phyloP scores from a whole-genome alignment of 768 basidiomycete genomes.

The Macrolepiota fuliginosa region DNA sequence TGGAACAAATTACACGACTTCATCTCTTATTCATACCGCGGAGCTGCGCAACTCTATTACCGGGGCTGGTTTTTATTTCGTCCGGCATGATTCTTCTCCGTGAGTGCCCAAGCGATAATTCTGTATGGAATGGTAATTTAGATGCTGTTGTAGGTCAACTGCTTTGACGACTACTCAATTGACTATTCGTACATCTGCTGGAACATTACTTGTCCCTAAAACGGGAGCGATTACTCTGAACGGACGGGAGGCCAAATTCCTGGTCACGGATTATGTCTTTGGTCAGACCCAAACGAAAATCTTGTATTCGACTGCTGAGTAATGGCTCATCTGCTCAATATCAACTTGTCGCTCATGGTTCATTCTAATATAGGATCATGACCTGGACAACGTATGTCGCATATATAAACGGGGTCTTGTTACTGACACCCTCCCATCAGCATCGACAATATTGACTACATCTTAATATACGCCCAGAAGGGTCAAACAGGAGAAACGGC shows the following conservation, averaged over 20 bases:
- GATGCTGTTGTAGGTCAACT: conserved; percentile 32
- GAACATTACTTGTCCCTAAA: conserved; percentile 35
- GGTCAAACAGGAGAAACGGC: conserved; percentile 53
- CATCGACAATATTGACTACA: conserved; percentile 58
- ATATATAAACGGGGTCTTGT: neutral
- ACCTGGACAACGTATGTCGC: conserved; percentile 49
- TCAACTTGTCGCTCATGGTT: neutral
- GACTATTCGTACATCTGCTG: conserved; percentile 41
- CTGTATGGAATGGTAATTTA: neutral
- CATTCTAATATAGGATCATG: conserved; percentile 36
- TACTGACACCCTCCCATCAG: conserved; percentile 59
- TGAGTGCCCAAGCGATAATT: conserved; percentile 18
- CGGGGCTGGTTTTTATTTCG: conserved; percentile 46
- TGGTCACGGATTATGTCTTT: conserved; percentile 71
- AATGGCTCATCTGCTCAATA: conserved; percentile 31
- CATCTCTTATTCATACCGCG: conserved; percentile 39
- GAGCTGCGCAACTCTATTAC: conserved; percentile 45
- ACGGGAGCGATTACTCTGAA: conserved; percentile 52
- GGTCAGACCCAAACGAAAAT: conserved; percentile 51
- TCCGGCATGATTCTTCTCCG: conserved; percentile 44
- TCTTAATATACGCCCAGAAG: conserved; percentile 58
- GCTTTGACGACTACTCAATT: conserved; percentile 41
- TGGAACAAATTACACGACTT: conserved; percentile 48
- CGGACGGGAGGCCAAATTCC: conserved; percentile 72
- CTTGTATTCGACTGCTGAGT: conserved; percentile 68